phyloP scores from a whole-genome alignment of 306 rosid genomes.

The Amphicarpaea edgeworthii region DNA sequence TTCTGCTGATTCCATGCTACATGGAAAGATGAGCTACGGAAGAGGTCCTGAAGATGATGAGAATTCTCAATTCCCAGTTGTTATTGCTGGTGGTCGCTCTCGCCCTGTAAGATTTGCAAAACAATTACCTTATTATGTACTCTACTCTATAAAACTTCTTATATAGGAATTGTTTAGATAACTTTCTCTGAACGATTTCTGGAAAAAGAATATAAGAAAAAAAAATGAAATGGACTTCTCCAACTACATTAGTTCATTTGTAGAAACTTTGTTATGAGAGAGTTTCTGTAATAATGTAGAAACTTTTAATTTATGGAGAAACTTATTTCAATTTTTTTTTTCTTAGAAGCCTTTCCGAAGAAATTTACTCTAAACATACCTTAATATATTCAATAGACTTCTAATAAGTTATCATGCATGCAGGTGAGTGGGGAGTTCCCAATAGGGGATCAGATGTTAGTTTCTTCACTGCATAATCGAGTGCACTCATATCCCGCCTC shows the following conservation, averaged over 20 bases:
- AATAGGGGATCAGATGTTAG: constrained; percentile 64
- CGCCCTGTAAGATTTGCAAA: constrained; percentile 43
- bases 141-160: background rate
- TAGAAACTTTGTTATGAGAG: no score
- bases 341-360: no score
- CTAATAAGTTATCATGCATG: constrained; percentile 19
- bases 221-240: no score
- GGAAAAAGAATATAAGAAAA: no score
- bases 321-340: no score
- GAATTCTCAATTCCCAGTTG: constrained; percentile 67
- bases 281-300: no score
- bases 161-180: no score
- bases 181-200: no score
- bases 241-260: no score
- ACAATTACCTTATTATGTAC: constrained; percentile 18
- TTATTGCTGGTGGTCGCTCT: constrained; percentile 56
- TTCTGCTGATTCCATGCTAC: constrained; percentile 80
- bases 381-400: constrained; percentile 25
- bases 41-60: constrained; percentile 75
- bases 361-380: no score
- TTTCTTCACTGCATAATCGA: constrained; percentile 79
- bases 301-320: no score
- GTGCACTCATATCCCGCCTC: constrained; percentile 75
- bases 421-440: constrained; percentile 79
- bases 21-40: constrained; percentile 97